Conservation (phyloP, 2,329 filamentous ascomycete species). For the Shiraia bambusicola region DNA sequence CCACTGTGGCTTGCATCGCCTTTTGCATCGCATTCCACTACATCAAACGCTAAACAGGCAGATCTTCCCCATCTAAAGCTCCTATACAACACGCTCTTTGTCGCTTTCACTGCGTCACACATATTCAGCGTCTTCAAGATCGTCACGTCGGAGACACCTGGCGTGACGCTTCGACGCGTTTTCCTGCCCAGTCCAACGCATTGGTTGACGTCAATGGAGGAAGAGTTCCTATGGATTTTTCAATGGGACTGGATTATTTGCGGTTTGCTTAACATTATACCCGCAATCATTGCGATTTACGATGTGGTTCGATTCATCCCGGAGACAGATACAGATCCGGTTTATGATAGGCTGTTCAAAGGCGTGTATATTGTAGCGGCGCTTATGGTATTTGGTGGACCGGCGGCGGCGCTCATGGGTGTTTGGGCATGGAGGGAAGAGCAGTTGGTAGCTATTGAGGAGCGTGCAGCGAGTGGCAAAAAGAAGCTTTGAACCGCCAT, state of each 20-base stretch:
- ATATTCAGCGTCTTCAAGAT: slow-evolving; percentile 15
- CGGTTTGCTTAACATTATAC: slow-evolving; percentile 3
- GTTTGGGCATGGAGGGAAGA: slow-evolving; percentile 21
- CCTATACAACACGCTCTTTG: slow-evolving; percentile 11
- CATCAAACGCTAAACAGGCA: slow-evolving; percentile 8
- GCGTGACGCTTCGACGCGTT: slow-evolving; percentile 9
- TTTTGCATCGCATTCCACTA: slow-evolving; percentile 5
- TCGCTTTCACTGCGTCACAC: slow-evolving; percentile 8
- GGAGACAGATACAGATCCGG: slow-evolving; percentile 8
- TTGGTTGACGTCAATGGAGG: slow-evolving; percentile 9
- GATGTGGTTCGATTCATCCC: slow-evolving; percentile 14
- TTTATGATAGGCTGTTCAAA: slow-evolving; percentile 9
- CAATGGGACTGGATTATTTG: slow-evolving; percentile 22
- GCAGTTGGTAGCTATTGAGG: slow-evolving; percentile 15
- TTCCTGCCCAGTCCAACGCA: slow-evolving; percentile 13
- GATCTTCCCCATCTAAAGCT: slow-evolving; percentile 13
- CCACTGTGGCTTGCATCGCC: slow-evolving; percentile 17
- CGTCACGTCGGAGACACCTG: slow-evolving; percentile 11
- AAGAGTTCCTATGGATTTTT: slow-evolving; percentile 19
- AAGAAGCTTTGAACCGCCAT: slow-evolving; percentile 9
- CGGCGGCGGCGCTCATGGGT: slow-evolving; percentile 12
- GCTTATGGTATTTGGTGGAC: slow-evolving; percentile 12
- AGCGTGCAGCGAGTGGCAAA: slow-evolving; percentile 5
- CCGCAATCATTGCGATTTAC: slow-evolving; percentile 12
- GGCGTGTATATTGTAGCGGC: slow-evolving; percentile 6